Base-by-base conservation (phyloP, 2,329 filamentous ascomycete genomes). In the Xylaria sp. region DNA sequence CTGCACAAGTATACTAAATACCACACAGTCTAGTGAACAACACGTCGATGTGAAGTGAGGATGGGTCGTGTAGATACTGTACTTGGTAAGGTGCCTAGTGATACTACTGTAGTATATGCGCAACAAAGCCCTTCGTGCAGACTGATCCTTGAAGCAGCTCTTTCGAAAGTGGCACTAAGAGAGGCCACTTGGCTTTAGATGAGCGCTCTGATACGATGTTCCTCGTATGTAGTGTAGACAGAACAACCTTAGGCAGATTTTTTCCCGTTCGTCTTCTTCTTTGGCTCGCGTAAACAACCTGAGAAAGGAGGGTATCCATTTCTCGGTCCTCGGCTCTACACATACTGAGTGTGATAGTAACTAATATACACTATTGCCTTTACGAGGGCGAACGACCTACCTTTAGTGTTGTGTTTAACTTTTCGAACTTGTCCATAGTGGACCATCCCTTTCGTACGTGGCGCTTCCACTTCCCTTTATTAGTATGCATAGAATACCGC, bases 41-140 rank as follows among this genome's bases (percentile, higher is more conserved):
- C 18, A 15, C 46, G 37, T 37, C 66, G 54, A 50, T 15, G 20
- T 23, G 34, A 37, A 37, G 34, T 8, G 34, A 37, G 34, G 34
- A 37, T 52, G 41, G 58, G 44, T 48, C 62, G 18, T 54, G 28
- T 18, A 37, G 28, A 20, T 37, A 37, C 34, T 37, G 20, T 50
- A 44, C 23, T 10, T 58, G 13, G 50, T 52, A 52, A 31, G 15
- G 20, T 63, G 25, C 51, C 34, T 48, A n/a, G 20, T 25, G 56
- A 58, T 58, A 46, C 56, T 44, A 58, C 56, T 61, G 62, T 61
- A 65, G 39, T 61, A 65, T 61, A 65, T 65, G 66, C 57, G 66
- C 62, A 66, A 62, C 52, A 61, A 60, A 61, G 57, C 66, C 51
- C 62, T 62, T 69, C 51, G 62, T 62, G 62, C 57, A 58, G 39